Evolutionary conservation across 179 eudicot genomes (phyloP).

Genomic region (Spinacia oleracea): DNA sequence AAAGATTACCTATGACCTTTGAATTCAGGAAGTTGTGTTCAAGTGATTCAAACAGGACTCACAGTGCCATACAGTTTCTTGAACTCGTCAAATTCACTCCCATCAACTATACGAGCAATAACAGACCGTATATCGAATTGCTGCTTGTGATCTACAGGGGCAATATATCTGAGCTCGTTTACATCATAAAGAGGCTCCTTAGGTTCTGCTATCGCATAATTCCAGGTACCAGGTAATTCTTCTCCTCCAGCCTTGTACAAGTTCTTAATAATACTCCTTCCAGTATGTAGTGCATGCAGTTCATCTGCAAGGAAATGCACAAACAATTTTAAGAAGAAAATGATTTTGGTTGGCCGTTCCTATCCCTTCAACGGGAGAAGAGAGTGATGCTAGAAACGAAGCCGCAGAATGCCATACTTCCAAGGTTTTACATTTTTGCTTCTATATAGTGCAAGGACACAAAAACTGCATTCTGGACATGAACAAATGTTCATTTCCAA

Average conservation of each 20-base stretch:
- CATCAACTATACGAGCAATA: conserved; percentile 92
- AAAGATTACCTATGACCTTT: not conserved
- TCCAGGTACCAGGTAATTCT: conserved; percentile 32
- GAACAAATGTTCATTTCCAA: not conserved
- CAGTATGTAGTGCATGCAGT: conserved; percentile 86
- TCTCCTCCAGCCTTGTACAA: conserved; percentile 75
- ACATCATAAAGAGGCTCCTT: conserved; percentile 86
- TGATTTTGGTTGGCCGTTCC: not conserved
- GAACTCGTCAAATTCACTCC: conserved; percentile 99
- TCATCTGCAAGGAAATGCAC: conserved; percentile 65
- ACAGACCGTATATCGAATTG: conserved; percentile 85
- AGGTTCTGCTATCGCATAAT: conserved; percentile 38
- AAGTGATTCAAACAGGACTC: conserved; percentile 49
- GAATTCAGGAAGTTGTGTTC: not conserved
- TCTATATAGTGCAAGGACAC: not conserved
- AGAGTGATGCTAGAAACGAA: not conserved
- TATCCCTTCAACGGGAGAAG: not conserved
- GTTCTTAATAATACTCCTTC: conserved; percentile 88
- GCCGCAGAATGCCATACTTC: not conserved
- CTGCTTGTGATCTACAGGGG: conserved; percentile 93
- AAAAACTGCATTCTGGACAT: not conserved
- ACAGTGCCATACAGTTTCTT: conserved; percentile 99
- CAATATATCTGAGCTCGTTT: conserved; percentile 80
- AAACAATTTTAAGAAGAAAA: not conserved
- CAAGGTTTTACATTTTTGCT: not conserved